These are phyloP conservation scores for Eucalyptus camaldulensis DNA, from an alignment of 345 rosid species.

Conservation along the genomic window DNA sequence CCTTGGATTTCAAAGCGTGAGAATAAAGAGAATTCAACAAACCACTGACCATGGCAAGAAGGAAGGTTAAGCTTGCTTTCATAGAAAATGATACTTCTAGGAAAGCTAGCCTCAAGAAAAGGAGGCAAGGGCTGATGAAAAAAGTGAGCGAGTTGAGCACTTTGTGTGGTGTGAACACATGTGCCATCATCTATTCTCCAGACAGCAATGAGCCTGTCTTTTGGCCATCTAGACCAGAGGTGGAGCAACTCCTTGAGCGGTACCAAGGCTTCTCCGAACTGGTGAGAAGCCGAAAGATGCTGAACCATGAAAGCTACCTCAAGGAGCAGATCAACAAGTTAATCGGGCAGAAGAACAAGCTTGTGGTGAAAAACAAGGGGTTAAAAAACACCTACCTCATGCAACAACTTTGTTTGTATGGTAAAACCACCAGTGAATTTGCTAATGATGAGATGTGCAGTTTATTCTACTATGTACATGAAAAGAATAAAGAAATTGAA, in stretches of 20 bases:
- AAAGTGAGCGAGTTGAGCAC: conserved; percentile 33
- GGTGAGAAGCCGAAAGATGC: conserved; percentile 10
- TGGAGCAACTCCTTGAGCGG: not conserved
- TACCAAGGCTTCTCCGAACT: conserved; percentile 1
- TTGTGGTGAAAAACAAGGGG: not conserved
- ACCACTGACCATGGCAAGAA: conserved; percentile 22
- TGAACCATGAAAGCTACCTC: not conserved
- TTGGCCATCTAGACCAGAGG: conserved; percentile 18
- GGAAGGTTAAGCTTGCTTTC: conserved; percentile 27
- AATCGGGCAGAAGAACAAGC: not conserved
- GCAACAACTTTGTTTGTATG: not conserved
- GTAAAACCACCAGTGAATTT: not conserved
- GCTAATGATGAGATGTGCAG: not conserved
- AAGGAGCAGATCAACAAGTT: not conserved
- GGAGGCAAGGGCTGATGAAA: conserved; percentile 21
- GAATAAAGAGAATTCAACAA: not conserved
- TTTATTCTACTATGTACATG: not conserved
- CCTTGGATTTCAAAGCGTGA: not conserved
- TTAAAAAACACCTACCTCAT: not conserved
- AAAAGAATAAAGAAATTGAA: not conserved
- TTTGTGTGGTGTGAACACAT: conserved; percentile 19
- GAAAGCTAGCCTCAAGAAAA: conserved; percentile 34
- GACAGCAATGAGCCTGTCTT: conserved; percentile 11
- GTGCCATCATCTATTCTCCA: conserved; percentile 18
- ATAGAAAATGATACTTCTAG: conserved; percentile 19